A percentile compares a stretch with the other conserved stretches of the same genome.
Evolutionary conservation across 2,329 filamentous ascomycete genomes (phyloP).

Genomic region (Biscogniauxia marginata): DNA sequence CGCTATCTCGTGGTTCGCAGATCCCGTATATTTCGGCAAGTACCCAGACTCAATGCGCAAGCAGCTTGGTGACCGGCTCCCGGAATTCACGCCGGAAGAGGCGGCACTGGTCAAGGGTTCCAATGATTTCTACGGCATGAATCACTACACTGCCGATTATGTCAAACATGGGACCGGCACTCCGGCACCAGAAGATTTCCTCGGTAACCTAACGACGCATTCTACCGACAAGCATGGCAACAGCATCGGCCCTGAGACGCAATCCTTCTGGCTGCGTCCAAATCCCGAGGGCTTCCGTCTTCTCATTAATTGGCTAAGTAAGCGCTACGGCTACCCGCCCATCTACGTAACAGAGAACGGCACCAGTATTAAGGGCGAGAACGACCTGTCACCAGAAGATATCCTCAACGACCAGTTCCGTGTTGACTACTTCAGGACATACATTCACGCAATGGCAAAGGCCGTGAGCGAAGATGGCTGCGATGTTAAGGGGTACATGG

Average conservation of each 20-base stretch:
- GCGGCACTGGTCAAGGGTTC: constrained; percentile 73
- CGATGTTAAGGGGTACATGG: constrained; percentile 76
- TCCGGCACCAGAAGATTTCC: constrained; percentile 64
- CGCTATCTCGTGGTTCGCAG: constrained; percentile 83
- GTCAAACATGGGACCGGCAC: constrained; percentile 68
- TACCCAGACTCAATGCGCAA: constrained; percentile 82
- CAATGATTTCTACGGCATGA: constrained; percentile 94
- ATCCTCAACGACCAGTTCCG: constrained; percentile 82
- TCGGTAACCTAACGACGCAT: constrained; percentile 72
- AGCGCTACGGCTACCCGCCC: constrained; percentile 71
- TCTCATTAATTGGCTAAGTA: constrained; percentile 73
- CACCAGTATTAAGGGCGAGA: constrained; percentile 80
- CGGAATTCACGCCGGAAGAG: constrained; percentile 72
- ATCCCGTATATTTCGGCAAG: constrained; percentile 80
- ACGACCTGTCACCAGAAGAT: constrained; percentile 66
- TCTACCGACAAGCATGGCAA: constrained; percentile 70
- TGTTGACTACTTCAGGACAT: constrained; percentile 73
- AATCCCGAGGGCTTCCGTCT: constrained; percentile 75
- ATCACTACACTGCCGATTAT: constrained; percentile 89
- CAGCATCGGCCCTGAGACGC: constrained; percentile 76
- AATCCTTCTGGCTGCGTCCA: constrained; percentile 78
- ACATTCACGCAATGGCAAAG: constrained; percentile 73
- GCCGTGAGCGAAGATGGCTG: constrained; percentile 72
- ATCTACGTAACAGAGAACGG: constrained; percentile 92
- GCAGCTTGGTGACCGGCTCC: constrained; percentile 76